Percentiles rank a stretch among this genome's conserved stretches.
These are phyloP conservation scores for Fomitopsis schrenkii DNA, from an alignment of 1,284 basidiomycete genomes.

Conservation along the genomic window DNA sequence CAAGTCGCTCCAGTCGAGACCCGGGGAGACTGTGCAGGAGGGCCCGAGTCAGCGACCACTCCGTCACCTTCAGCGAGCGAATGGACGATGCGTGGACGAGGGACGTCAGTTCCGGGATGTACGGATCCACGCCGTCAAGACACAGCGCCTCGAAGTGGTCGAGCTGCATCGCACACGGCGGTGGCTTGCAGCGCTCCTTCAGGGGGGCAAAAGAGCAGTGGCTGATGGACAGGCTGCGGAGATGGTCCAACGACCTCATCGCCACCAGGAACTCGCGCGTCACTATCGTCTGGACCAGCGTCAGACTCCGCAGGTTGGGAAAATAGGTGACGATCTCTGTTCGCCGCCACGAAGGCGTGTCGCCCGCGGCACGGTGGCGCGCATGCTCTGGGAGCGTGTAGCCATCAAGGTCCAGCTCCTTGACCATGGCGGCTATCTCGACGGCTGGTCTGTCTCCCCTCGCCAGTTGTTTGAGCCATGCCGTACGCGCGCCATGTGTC, in stretches of 20 bases:
- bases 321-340: conserved; percentile 5
- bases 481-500: neutral
- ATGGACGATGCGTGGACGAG: conserved; percentile 3
- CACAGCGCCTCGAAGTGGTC: neutral
- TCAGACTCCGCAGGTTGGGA: conserved; percentile 1
- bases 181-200: neutral
- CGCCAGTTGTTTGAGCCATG: conserved; percentile 6
- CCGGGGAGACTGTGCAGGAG: conserved; percentile 1
- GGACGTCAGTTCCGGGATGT: conserved; percentile 1
- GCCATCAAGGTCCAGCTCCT: conserved; percentile 3
- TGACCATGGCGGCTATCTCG: conserved; percentile 4
- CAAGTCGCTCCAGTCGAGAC: conserved; percentile 1
- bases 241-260: neutral
- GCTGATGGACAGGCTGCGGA: conserved; percentile 8
- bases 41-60: conserved; percentile 3
- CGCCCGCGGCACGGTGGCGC: neutral
- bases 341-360: conserved; percentile 1
- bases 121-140: conserved; percentile 3
- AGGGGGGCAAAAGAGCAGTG: conserved; percentile 4
- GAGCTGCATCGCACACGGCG: neutral
- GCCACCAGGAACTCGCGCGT: conserved; percentile 3
- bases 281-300: conserved; percentile 5
- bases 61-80: conserved; percentile 7
- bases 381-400: neutral
- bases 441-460: conserved; percentile 6